phyloP scores from a whole-genome alignment of 768 basidiomycete genomes.

The Daedaleopsis sinensis region DNA sequence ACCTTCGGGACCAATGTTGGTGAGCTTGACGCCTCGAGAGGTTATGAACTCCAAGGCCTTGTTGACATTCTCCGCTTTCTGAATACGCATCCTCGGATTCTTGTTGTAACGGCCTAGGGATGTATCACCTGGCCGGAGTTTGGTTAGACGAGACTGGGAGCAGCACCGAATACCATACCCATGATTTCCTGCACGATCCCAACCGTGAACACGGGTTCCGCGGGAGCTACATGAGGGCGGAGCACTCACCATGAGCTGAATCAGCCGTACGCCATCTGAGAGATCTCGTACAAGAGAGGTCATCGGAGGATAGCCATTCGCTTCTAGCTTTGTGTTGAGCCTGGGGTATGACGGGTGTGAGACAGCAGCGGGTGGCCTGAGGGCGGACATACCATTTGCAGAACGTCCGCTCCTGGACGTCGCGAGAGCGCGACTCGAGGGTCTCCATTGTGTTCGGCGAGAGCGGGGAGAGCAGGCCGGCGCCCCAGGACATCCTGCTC shows the following conservation, averaged over 20 bases:
- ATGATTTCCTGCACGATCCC: slow-evolving; percentile 83
- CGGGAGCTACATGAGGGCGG: background rate
- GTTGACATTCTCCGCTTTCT: slow-evolving; percentile 98
- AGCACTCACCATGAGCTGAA: slow-evolving; percentile 82
- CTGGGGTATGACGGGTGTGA: slow-evolving; percentile 43
- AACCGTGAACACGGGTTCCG: slow-evolving; percentile 1
- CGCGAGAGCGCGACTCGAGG: slow-evolving; percentile 60
- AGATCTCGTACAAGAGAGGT: slow-evolving; percentile 87
- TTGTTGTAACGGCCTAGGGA: slow-evolving; percentile 96
- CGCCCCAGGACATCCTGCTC: slow-evolving; percentile 13
- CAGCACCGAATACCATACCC: slow-evolving; percentile 53
- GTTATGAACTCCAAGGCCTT: slow-evolving; percentile 96
- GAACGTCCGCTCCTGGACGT: slow-evolving; percentile 65
- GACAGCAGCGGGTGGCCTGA: background rate
- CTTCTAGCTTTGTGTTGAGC: slow-evolving; percentile 95
- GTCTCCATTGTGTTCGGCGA: slow-evolving; percentile 47
- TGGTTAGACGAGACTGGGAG: slow-evolving; percentile 8
- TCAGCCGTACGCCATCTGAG: slow-evolving; percentile 92
- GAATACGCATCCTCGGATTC: slow-evolving; percentile 87
- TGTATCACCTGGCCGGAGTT: slow-evolving; percentile 62
- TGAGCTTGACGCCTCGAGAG: slow-evolving; percentile 90
- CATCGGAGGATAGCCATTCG: slow-evolving; percentile 85
- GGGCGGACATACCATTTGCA: slow-evolving; percentile 75
- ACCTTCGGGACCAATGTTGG: slow-evolving; percentile 98
- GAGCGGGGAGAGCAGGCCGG: slow-evolving; percentile 12